Base-by-base conservation (phyloP, 139 green algal genomes). In the Coccomyxa sp. region DNA sequence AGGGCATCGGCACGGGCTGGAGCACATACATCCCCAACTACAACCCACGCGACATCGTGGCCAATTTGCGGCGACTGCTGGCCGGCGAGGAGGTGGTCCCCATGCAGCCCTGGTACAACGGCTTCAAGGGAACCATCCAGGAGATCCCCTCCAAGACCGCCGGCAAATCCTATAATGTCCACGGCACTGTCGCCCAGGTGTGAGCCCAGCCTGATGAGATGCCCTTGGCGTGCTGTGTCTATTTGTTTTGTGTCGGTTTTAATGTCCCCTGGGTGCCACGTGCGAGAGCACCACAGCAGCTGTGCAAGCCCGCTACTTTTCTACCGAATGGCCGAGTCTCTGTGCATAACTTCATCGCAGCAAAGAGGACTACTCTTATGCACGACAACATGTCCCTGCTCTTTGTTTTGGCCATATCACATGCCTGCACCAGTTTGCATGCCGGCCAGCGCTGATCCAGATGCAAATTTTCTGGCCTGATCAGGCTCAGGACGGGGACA, bases 1-100 rank as follows among this genome's bases (percentile, higher is more conserved):
- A 99, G 82, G 97, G 97, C 87, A 99, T 99, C 68, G 97, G 97
- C 77, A 99, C 97, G 3, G 97, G 97, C 76, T 99, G 97, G 97
- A 96, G 89, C 88, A 99, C 96, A 15, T 96, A 79, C 76, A 96
- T 99, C 77, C 97, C 97, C 82, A 99, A 98, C 91, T 99, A 97
- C 94, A 97, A 95, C 86, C 96, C 97, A 0, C 85, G 89, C 4
- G 96, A 99, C 76, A 90, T 99, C 27, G 91, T 96, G 27, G 89
- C 79, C 31, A 99, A 99, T 89, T 80, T 99, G n/a, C 91, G 90
- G 84, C 84, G 88, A 10, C 86, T 99, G 86, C 88, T 99, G 79
- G 76, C 87, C 9, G 95, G 92, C 0, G 85, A 98, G 90, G 86
- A 92, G 59, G 82, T 91, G 79, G 82, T 87, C 82, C 80, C 88